These are phyloP conservation scores for Craterostigma plantagineum DNA, from an alignment of 257 asterid species.

Conservation along the genomic window DNA sequence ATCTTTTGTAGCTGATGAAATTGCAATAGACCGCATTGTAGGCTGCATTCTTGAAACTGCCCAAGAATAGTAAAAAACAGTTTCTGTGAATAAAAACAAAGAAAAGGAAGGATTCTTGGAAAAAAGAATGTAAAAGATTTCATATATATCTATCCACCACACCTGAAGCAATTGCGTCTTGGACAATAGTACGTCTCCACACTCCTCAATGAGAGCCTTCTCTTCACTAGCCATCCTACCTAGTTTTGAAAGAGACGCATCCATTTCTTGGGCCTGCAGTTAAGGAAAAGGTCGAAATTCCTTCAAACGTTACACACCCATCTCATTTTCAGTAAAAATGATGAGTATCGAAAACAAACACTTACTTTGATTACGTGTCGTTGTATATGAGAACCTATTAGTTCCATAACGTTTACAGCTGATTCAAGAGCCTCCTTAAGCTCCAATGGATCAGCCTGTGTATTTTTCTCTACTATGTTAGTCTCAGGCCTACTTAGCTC, in stretches of 20 bases:
- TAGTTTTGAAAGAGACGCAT: constrained; percentile 33
- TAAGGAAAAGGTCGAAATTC: not conserved
- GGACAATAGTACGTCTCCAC: constrained; percentile 39
- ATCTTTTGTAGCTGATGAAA: too few relatives aligned
- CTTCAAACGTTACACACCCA: too few relatives aligned
- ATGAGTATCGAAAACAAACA: too few relatives aligned
- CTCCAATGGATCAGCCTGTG: constrained; percentile 26
- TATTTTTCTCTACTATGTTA: too few relatives aligned
- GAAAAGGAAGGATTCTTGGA: too few relatives aligned
- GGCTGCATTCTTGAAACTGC: too few relatives aligned
- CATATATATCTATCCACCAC: too few relatives aligned
- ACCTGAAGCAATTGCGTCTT: constrained; percentile 39
- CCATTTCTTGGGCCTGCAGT: constrained; percentile 56
- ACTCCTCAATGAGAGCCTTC: constrained; percentile 44
- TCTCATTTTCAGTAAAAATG: too few relatives aligned
- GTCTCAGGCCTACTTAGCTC: not conserved
- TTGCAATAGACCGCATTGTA: too few relatives aligned
- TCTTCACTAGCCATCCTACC: constrained; percentile 51
- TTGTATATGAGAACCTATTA: constrained; percentile 16
- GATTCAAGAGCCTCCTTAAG: constrained; percentile 30
- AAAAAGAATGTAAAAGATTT: too few relatives aligned
- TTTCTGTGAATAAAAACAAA: too few relatives aligned
- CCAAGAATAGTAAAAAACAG: too few relatives aligned
- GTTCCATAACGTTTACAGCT: constrained; percentile 31
- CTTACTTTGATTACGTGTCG: constrained; percentile 29